Evolutionary conservation across 2,329 filamentous ascomycete species (phyloP), one percentile per base, ranked within the genome.

Genomic region (Phyllosticta citriasiana): DNA sequence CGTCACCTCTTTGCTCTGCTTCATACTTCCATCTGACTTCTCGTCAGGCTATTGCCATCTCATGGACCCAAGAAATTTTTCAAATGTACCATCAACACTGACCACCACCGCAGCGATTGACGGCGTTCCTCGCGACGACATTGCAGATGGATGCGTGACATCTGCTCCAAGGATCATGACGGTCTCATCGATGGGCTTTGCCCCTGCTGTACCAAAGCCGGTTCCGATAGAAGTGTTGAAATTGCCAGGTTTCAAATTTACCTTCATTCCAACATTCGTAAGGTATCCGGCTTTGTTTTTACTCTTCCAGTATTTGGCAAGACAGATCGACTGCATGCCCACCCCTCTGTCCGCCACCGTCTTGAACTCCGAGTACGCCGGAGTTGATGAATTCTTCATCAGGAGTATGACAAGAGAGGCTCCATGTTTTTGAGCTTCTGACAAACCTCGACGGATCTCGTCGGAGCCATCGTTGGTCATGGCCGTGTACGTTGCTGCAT

Each of bases 91-190:
- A 55, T 78, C 74, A 4, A 72, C 63, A 33, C 72, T 76, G 4
- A 72, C 76, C 9, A 78, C 77, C 1, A 79, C 66, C 2, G 71
- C 71, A 1, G 76, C 75, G 14, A 79, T 72, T 0, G 74, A 77
- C 0, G 76, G 76, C 0, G 66, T 67, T 10, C 66, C 67, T 2
- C 33, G 6, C 1, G 69, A 22, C 2, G 67, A 60, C 1, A 63
- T 65, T 1, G 60, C 30, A 1, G 66, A 66, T 0, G 77, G 74
- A 63, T 80, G 78, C 0, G 73, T 74, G 0, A 78, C 72, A 63
- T 80, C 78, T 0, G 72, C 73, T 0, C 77, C 77, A 6, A 78
- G 63, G 7, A 78, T 63, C 61, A 79, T 72, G 0, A 74, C 75
- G 8, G 68, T 40, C 5, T 40, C 4, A 10, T 40, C 33, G 6